Evolutionary conservation across 2,329 filamentous ascomycete genomes (phyloP).

Genomic region (Fusarium mangiferae): DNA sequence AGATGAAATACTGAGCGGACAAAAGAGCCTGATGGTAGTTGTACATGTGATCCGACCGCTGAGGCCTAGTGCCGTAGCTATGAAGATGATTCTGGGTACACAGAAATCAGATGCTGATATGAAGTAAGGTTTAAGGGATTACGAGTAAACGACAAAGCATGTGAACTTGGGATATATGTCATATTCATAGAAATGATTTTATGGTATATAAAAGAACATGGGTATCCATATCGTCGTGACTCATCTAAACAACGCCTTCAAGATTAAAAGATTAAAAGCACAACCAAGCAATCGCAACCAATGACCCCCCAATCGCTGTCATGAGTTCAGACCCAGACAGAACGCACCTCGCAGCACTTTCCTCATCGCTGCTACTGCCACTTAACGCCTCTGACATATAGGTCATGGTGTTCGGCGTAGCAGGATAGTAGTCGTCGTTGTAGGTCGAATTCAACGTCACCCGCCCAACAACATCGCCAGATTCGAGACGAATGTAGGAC

Average conservation of each 20-base stretch:
- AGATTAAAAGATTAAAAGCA: conserved; percentile 18
- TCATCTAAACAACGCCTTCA: background rate
- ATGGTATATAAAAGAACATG: background rate
- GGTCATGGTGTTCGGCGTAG: conserved; percentile 52
- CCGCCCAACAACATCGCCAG: conserved; percentile 60
- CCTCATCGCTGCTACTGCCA: background rate
- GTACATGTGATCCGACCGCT: too few species aligned
- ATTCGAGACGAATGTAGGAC: conserved; percentile 71
- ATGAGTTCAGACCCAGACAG: background rate
- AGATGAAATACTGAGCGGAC: too few species aligned
- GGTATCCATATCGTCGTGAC: conserved; percentile 22
- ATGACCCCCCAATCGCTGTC: background rate
- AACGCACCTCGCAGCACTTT: background rate
- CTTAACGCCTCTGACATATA: conserved; percentile 16
- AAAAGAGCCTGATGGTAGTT: background rate
- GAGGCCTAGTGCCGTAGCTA: background rate
- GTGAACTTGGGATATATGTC: background rate
- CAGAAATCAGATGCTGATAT: background rate
- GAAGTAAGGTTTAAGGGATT: too few species aligned
- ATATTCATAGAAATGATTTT: background rate
- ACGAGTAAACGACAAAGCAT: background rate
- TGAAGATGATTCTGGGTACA: too few species aligned
- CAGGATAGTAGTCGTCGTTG: conserved; percentile 64
- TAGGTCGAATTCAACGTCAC: conserved; percentile 70
- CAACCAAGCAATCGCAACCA: conserved; percentile 12